These are phyloP conservation scores for Starmerella potacharoeniae DNA, from an alignment of 805 yeast genomes.

Conservation along the genomic window DNA sequence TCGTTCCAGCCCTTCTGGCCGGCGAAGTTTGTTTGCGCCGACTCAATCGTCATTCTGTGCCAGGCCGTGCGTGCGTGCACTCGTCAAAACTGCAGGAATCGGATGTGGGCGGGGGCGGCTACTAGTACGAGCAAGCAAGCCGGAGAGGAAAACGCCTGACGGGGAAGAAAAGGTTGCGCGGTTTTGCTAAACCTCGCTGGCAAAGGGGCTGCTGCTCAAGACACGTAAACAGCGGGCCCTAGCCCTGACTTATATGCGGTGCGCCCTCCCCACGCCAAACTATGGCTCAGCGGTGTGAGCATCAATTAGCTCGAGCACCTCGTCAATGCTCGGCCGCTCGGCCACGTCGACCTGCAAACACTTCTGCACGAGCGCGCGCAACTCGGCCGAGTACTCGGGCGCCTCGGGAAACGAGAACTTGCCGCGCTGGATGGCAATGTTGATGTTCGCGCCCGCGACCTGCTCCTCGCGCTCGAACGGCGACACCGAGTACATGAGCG, in stretches of 20 bases:
- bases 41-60: conserved; percentile 12
- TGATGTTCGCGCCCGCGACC: conserved; percentile 70
- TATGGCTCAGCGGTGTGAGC: background rate
- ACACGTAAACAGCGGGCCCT: conserved; percentile 3
- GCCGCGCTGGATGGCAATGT: conserved; percentile 62
- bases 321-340: conserved; percentile 53
- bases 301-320: conserved; percentile 29
- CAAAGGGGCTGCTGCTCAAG: background rate
- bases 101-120: too few species aligned
- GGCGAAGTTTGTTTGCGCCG: conserved; percentile 22
- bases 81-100: too few species aligned
- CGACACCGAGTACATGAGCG: conserved; percentile 63
- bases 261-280: too few species aligned
- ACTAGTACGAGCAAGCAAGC: too few species aligned
- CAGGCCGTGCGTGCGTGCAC: background rate
- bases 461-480: conserved; percentile 82
- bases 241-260: background rate
- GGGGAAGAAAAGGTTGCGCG: too few species aligned
- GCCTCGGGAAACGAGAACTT: conserved; percentile 45
- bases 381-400: conserved; percentile 42
- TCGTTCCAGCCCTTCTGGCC: conserved; percentile 26
- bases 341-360: conserved; percentile 56
- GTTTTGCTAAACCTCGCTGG: background rate
- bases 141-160: too few species aligned
- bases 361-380: conserved; percentile 43